Evolutionary conservation across 2,329 filamentous ascomycete species (phyloP).

Genomic region (Plectosphaerella sp.): DNA sequence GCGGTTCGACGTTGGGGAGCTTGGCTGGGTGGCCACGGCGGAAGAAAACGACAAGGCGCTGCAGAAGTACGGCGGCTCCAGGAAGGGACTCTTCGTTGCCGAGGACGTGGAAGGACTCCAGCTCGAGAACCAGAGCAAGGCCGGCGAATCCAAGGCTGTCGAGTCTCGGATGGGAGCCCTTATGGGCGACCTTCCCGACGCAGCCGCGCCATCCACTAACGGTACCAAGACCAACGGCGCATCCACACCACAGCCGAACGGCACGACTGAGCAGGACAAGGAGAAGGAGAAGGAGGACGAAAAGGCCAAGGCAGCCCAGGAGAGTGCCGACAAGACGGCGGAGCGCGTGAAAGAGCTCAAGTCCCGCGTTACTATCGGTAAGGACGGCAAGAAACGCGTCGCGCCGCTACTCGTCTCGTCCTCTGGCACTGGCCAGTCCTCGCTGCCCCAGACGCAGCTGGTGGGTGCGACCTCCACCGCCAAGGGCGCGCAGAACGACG

Average conservation of each 20-base stretch:
- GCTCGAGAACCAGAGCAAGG: conserved; percentile 88
- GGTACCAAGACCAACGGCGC: conserved; percentile 40
- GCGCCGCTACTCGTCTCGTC: conserved; percentile 88
- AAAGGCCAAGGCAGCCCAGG: conserved; percentile 32
- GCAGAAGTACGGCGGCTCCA: conserved; percentile 84
- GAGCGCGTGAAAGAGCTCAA: conserved; percentile 64
- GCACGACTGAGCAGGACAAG: conserved; percentile 24
- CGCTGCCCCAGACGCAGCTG: conserved; percentile 81
- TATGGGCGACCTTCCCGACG: conserved; percentile 75
- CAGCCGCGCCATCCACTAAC: conserved; percentile 39
- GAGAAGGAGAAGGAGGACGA: conserved; percentile 25
- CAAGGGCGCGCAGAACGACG: conserved; percentile 61
- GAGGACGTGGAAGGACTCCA: conserved; percentile 87
- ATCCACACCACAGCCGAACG: conserved; percentile 35
- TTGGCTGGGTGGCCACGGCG: conserved; percentile 81
- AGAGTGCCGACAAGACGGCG: conserved; percentile 48
- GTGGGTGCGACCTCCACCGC: conserved; percentile 65
- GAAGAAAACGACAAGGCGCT: conserved; percentile 91
- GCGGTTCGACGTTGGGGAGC: conserved; percentile 78
- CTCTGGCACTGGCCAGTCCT: conserved; percentile 81
- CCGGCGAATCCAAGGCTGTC: conserved; percentile 80
- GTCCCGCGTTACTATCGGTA: conserved; percentile 88
- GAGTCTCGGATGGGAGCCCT: conserved; percentile 97
- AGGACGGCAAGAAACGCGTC: conserved; percentile 95
- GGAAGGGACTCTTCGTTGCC: conserved; percentile 83